Base-by-base conservation (phyloP, 768 basidiomycete species). In the Mycena alexandri region DNA sequence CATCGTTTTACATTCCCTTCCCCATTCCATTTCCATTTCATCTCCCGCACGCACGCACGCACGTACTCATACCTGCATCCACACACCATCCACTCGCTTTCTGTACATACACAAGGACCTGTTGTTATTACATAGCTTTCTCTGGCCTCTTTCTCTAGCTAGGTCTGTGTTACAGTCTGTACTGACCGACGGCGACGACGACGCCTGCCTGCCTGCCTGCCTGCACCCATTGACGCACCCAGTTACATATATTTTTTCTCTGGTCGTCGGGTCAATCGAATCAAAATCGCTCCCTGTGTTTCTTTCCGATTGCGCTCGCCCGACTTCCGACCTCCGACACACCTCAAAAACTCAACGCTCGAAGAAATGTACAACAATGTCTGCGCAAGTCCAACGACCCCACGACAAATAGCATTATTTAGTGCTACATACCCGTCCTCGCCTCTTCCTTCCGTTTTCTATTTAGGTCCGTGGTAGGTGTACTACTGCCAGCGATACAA, bases 81-180 rank as follows among this genome's bases (percentile, higher is more conserved):
- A 11, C 43, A 11, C 62, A 33, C 52, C 19, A 46, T 46, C 24
- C 36, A 11, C 36, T 44, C 48, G 29, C 43, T 41, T 42, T 53
- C 67, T 69, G 67, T 64, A 68, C 67, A 63, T 60, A 60, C 38
- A 38, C 38, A 38, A 42, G 54, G 51, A 58, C 36, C 46, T 34
- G 29, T 38, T 25, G 38, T 48, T 36, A 34, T 38, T 11, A 38
- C 38, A 38, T 38, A 38, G 38, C 38, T 38, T 38, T 38, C 38
- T 14, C 38, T 38, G 38, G 38, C 9, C 38, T 38, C 38, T 38
- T 38, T 38, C 3, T 2, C 38, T 38, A 29, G 53, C 25, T 12
- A 29, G 13, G 14, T 22, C 25, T 46, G 44, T 47, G 24, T 22
- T 19, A 13, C 56, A 13, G 4, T 57, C 25, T 57, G 56, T 57